Base-by-base conservation (phyloP, 306 rosid genomes). In the Castanea mollissima region DNA sequence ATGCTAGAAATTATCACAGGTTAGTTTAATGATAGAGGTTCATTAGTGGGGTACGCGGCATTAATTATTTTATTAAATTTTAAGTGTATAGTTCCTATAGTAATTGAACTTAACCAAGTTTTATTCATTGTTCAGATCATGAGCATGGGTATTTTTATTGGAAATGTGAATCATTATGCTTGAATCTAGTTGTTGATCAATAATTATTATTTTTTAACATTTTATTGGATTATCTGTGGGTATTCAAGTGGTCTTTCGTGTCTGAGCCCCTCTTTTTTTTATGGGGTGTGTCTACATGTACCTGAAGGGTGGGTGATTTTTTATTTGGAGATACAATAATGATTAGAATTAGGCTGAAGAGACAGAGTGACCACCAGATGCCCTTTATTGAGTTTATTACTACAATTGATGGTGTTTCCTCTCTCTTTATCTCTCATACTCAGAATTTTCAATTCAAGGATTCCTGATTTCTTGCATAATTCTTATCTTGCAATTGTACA, bases 311-410 rank as follows among this genome's bases (percentile, higher is more conserved):
- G 62, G 6, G 5, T 76, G 73, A 2, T 31, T 75, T 52, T 11
- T 6, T 46, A 18, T 56, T 77, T 67, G 38, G 75, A 69, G 56
- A 65, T 41, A 7, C 49, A 71, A 58, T 75, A 41, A 74, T 67
- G 57, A 71, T 41, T 35, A 4, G 56, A 15, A 68, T 57, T 49
- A 64, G 79, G 57, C 27, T 57, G 21, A 44, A 60, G 76, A 72
- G 75, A 65, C 76, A 71, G 27, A 49, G 77, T 49, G 11, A 77
- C 69, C 55, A 15, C 35, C 52, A 1, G 14, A 27, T 4, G 1
- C 71, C 68, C 54, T 82, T 79, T 75, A 49, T 77, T 54, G 44
- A 55, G 55, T 55, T 59, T 55, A 46, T 34, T 38, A 21, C 64
- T 32, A 49, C 58, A 21, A 41, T 57, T 73, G 32, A 6, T 62